Evolutionary conservation across 257 asterid species (phyloP), one percentile per base, ranked within the genome.

Genomic region (Ehretia macrophylla): DNA sequence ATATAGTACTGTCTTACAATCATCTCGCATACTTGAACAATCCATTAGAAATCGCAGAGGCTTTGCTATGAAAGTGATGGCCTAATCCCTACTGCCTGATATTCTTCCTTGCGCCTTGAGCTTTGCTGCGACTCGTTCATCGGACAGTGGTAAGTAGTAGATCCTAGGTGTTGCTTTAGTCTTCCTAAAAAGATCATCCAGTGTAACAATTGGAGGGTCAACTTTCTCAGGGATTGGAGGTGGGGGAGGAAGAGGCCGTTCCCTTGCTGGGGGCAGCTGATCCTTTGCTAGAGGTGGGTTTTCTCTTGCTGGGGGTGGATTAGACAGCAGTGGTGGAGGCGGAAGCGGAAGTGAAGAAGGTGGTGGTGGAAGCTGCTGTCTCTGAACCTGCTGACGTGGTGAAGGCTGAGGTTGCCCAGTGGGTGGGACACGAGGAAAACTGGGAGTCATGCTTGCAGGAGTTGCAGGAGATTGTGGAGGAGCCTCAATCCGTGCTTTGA

Each of bases 121-220:
- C 81, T 78, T 90, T 55, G 78, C 79, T 42, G 86, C 85, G 63
- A 87, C 96, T 72, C 79, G 80, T 50, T 85, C 95, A 32, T 90
- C 95, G 50, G 96, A 75, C 63, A 90, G 73, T 0, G 97, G 95
- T 75, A 83, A 61, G 76, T 85, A 90, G 71, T 90, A 90, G 74
- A 90, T 82, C 59, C 95, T 84, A 10, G 97, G 97, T 40, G 76
- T 71, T 9, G 95, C 85, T 75, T 67, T 86, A 19, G 97, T 87
- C 77, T 90, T 90, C 75, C 72, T 67, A 64, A 90, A 90, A 45
- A 90, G 83, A 72, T 90, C 97, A 37, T 90, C 97, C 81, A 90
- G 63, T 55, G 97, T 90, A 17, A 87, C 81, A 35, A 81, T 78
- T 42, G 96, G 95, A 32, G 93, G 86, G 42, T 87, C 97, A n/a